Base-by-base conservation (phyloP, 805 yeast genomes). In the Teunomyces tritomae region DNA sequence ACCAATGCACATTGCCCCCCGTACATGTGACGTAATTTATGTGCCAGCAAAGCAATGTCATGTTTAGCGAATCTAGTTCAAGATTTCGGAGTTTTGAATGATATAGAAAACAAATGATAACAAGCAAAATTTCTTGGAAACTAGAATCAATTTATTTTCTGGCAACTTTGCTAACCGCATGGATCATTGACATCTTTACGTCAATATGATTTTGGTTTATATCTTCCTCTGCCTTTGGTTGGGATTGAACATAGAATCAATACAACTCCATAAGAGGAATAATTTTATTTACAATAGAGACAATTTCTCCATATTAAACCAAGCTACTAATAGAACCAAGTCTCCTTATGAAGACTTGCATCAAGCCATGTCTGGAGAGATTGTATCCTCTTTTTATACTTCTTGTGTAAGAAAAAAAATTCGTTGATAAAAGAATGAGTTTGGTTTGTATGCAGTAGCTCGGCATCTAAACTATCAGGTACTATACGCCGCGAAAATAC, bases 161-260 rank as follows among this genome's bases (percentile, higher is more conserved):
- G 24, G 24, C 24, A 20, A 20, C 24, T 6, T 20, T 20, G 1
- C 24, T 5, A 20, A 20, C 24, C 24, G 24, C 6, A 20, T 20
- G 24, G 24, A 20, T 5, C 8, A 6, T 32, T 16, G 34, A 32
- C 34, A 29, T 16, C 8, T 13, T 10, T 11, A 20, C n/a, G 9
- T 30, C 33, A 35, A 35, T 35, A 8, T 32, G 8, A 10, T 6
- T 13, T 13, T 32, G 8, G 34, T n/a, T n/a, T 8, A 29, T 57
- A 46, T 60, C 17, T 49, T 60, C 63, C 61, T 57, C 43, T 51
- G 64, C 64, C 64, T 60, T 60, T 60, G 61, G 61, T 55, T 39
- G 48, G 44, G 30, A 43, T 20, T 45, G 45, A 45, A 42, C 32
- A 9, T 24, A 36, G 43, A 45, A 37, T 30, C 20, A 28, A 33